Percentiles rank a stretch among this genome's conserved stretches.
Conservation (phyloP, 1,284 basidiomycete species). For the Trichosporon sp. region DNA sequence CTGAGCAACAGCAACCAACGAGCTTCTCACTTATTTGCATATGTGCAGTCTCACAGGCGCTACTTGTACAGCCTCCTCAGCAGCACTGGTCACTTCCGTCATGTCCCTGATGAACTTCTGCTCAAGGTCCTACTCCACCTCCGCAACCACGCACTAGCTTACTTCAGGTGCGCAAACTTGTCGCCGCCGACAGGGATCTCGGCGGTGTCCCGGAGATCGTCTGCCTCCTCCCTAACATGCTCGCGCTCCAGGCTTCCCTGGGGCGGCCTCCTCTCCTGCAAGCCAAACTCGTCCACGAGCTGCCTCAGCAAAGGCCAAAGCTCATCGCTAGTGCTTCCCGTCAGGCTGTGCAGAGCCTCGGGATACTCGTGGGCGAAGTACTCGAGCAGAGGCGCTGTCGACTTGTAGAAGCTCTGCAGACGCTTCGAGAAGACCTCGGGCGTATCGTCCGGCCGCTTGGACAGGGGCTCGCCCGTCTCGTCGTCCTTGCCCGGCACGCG, state of each 20-base stretch:
- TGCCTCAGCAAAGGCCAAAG: slow-evolving; percentile 45
- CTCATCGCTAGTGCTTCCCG: slow-evolving; percentile 79
- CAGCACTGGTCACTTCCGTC: too few relatives aligned
- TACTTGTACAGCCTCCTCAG: too few relatives aligned
- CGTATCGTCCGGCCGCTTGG: slow-evolving; percentile 86
- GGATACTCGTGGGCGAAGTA: slow-evolving; percentile 62
- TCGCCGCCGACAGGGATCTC: slow-evolving; percentile 18
- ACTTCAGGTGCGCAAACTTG: slow-evolving; percentile 16
- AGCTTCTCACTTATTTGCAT: not conserved
- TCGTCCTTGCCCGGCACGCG: slow-evolving; percentile 83
- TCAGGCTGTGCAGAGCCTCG: slow-evolving; percentile 64
- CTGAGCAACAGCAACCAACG: not conserved
- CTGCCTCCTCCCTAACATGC: slow-evolving; percentile 38
- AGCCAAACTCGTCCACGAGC: slow-evolving; percentile 40
- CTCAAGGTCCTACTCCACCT: too few relatives aligned
- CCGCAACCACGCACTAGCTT: too few relatives aligned
- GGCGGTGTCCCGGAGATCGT: slow-evolving; percentile 41
- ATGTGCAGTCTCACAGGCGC: not conserved
- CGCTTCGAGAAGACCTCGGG: slow-evolving; percentile 79
- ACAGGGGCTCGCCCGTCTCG: slow-evolving; percentile 82
- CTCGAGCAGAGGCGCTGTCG: slow-evolving; percentile 74
- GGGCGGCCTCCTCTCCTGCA: slow-evolving; percentile 21
- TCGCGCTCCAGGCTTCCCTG: slow-evolving; percentile 16
- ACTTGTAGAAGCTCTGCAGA: slow-evolving; percentile 73
- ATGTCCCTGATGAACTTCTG: too few relatives aligned